These are phyloP conservation scores for Oryza glumipatula DNA, from an alignment of 176 grass and related monocot species.

Conservation along the genomic window DNA sequence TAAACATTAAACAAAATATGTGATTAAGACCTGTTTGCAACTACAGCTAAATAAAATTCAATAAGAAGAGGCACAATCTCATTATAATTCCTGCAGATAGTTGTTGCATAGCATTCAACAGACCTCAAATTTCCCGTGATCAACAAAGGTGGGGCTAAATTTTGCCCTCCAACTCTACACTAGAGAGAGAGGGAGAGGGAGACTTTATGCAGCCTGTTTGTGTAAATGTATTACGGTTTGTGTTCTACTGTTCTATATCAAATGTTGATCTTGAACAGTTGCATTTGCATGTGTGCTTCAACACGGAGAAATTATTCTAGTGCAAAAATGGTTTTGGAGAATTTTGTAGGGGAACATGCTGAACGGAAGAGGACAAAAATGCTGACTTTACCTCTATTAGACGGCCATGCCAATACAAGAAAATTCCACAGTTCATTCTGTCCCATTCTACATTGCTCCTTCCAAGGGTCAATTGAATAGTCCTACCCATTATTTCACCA, in stretches of 20 bases:
- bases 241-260: not conserved
- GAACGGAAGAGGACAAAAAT: constrained; percentile 3
- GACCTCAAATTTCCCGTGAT: not conserved
- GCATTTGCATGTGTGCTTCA: not conserved
- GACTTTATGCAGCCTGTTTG: not conserved
- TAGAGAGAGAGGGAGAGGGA: no score
- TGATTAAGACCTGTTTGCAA: not conserved
- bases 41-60: constrained; percentile 30
- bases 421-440: constrained; percentile 79
- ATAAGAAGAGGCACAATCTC: not conserved
- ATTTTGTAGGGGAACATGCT: not conserved
- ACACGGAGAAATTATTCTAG: not conserved
- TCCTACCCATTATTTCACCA: constrained; percentile 68
- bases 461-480: constrained; percentile 66
- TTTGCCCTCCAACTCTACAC: not conserved
- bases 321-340: not conserved
- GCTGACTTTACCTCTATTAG: constrained; percentile 72
- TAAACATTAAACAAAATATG: not conserved
- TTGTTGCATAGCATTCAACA: constrained; percentile 7
- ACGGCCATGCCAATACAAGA: constrained; percentile 92
- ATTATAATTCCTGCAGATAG: constrained; percentile 13
- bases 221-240: not conserved
- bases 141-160: constrained; percentile 35
- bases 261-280: constrained; percentile 13
- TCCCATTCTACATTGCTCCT: constrained; percentile 83